Conservation (phyloP, 2,329 filamentous ascomycete species). For the Fusarium praegraminearum region DNA sequence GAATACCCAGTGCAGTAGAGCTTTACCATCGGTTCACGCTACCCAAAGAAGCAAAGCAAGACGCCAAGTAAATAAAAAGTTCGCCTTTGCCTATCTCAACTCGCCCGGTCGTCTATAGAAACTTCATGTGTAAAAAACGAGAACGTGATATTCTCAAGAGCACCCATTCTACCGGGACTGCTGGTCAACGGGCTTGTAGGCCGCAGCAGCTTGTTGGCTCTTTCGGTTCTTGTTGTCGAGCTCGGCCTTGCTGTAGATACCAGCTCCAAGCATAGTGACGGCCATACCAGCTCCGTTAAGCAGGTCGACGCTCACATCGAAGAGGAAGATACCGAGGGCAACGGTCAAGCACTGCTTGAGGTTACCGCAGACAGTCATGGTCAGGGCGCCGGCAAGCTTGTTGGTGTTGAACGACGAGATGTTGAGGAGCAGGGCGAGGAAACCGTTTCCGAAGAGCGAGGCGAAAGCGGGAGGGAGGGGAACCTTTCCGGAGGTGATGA, state of each 20-base stretch:
- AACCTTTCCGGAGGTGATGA: slow-evolving; percentile 53
- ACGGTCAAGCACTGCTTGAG: slow-evolving; percentile 70
- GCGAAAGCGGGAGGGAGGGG: slow-evolving; percentile 54
- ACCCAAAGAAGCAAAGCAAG: slow-evolving; percentile 27
- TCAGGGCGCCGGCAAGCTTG: slow-evolving; percentile 67
- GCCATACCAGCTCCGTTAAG: slow-evolving; percentile 68
- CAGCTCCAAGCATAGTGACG: slow-evolving; percentile 66
- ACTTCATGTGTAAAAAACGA: slow-evolving; percentile 46
- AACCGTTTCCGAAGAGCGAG: slow-evolving; percentile 63
- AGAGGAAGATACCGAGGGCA: slow-evolving; percentile 64
- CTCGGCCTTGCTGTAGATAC: slow-evolving; percentile 69
- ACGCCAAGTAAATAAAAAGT: slow-evolving; percentile 34
- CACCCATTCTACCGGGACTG: slow-evolving; percentile 39
- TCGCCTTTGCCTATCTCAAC: slow-evolving; percentile 28
- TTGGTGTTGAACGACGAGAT: slow-evolving; percentile 69
- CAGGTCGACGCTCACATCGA: slow-evolving; percentile 62
- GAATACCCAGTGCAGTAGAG: slow-evolving; percentile 37
- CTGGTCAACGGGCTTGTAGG: slow-evolving; percentile 55
- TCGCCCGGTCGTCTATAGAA: slow-evolving; percentile 44
- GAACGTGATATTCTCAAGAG: slow-evolving; percentile 25
- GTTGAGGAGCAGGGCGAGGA: slow-evolving; percentile 67
- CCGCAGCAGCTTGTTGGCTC: slow-evolving; percentile 49
- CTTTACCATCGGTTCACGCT: slow-evolving; percentile 22
- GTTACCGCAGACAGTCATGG: slow-evolving; percentile 70
- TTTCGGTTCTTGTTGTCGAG: slow-evolving; percentile 59